A percentile compares a stretch with the other conserved stretches of the same genome.
Conservation (phyloP, 2,329 filamentous ascomycete species). For the Fusarium sp. region DNA sequence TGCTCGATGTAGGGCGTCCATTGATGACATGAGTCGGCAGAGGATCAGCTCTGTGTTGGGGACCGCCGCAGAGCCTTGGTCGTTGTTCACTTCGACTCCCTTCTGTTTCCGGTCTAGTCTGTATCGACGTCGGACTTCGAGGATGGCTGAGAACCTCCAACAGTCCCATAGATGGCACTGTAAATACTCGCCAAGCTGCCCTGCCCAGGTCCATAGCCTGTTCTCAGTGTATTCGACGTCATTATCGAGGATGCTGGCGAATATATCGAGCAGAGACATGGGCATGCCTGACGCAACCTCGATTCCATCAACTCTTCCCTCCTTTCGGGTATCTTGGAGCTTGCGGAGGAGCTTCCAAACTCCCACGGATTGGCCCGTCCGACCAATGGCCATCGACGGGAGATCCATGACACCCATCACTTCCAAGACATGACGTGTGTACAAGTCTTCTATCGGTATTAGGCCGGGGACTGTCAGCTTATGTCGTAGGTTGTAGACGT, state of each 20-base stretch:
- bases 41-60: conserved; percentile 33
- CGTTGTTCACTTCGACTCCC: neutral
- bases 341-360: conserved; percentile 37
- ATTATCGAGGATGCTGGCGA: conserved; percentile 26
- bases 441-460: conserved; percentile 21
- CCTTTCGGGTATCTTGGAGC: conserved; percentile 21
- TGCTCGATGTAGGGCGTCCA: conserved; percentile 36
- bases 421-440: conserved; percentile 30
- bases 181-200: conserved; percentile 35
- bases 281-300: conserved; percentile 37
- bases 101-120: conserved; percentile 19
- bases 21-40: conserved; percentile 33
- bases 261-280: conserved; percentile 33
- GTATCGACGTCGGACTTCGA: conserved; percentile 34
- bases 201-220: conserved; percentile 33
- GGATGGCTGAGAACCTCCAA: conserved; percentile 34
- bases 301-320: conserved; percentile 14
- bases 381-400: conserved; percentile 30
- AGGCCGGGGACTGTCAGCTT: conserved; percentile 14
- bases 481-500: conserved; percentile 30
- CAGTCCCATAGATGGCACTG: conserved; percentile 38
- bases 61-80: neutral
- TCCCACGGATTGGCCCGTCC: conserved; percentile 22
- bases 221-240: conserved; percentile 36
- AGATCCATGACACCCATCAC: conserved; percentile 40